phyloP scores from a whole-genome alignment of 108 stramenopile species.

The Cyclotella baltica region DNA sequence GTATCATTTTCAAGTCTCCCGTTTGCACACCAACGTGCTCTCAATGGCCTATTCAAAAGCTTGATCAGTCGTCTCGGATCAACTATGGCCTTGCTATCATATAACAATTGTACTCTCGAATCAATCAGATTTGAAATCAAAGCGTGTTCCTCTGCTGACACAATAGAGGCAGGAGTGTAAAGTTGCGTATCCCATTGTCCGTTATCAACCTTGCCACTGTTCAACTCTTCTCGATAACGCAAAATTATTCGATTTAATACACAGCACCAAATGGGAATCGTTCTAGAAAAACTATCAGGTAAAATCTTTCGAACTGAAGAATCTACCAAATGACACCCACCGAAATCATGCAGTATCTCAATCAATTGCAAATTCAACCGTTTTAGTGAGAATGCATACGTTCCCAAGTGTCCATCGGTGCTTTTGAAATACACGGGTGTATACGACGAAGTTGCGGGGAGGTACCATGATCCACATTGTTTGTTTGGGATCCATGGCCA shows the following conservation, averaged over 20 bases:
- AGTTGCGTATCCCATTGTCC: constrained; percentile 55
- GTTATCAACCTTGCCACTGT: not conserved
- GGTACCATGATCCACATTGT: constrained; percentile 79
- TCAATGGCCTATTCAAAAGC: constrained; percentile 31
- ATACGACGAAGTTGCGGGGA: constrained; percentile 25
- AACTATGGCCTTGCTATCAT: constrained; percentile 65
- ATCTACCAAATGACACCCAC: constrained; percentile 67
- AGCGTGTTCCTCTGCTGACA: constrained; percentile 58
- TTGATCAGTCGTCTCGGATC: constrained; percentile 42
- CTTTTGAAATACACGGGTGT: constrained; percentile 71
- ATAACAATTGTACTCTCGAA: constrained; percentile 61
- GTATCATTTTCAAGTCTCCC: constrained; percentile 20
- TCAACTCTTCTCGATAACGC: constrained; percentile 49
- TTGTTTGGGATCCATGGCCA: constrained; percentile 67
- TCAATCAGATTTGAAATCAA: constrained; percentile 57
- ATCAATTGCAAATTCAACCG: constrained; percentile 72
- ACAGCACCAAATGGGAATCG: constrained; percentile 83
- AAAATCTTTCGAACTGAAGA: constrained; percentile 65
- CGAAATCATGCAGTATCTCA: constrained; percentile 31
- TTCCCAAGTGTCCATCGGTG: constrained; percentile 76
- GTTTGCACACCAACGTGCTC: constrained; percentile 36
- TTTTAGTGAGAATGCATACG: constrained; percentile 64
- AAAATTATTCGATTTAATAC: constrained; percentile 69
- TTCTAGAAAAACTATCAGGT: constrained; percentile 77
- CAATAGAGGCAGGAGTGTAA: constrained; percentile 60